Evolutionary conservation across 2,329 filamentous ascomycete species (phyloP).

Genomic region (Aspergillaceae sp.): DNA sequence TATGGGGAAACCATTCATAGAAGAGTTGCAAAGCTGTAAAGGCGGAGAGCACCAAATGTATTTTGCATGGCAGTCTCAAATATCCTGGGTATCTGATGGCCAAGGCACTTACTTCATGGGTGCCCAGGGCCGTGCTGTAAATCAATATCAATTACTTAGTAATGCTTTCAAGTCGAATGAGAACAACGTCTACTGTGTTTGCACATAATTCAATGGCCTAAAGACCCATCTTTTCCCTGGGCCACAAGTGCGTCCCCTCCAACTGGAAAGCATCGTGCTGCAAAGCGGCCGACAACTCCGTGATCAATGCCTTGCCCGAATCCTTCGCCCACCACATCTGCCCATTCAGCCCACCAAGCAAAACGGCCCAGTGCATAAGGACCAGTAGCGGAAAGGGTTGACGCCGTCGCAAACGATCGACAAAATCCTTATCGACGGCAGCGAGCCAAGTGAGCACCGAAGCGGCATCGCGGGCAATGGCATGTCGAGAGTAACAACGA

Average conservation of each 20-base stretch:
- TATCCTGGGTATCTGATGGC: too few species aligned
- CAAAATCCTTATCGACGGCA: slow-evolving; percentile 24
- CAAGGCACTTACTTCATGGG: too few species aligned
- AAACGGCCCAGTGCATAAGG: slow-evolving; percentile 29
- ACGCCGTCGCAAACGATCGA: slow-evolving; percentile 20
- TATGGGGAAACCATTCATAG: slow-evolving; percentile 7
- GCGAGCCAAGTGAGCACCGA: slow-evolving; percentile 29
- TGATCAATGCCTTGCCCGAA: slow-evolving; percentile 22
- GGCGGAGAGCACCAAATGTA: neutral
- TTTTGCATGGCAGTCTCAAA: neutral
- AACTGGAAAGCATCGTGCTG: slow-evolving; percentile 14
- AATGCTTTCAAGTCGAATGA: too few species aligned
- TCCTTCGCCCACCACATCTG: slow-evolving; percentile 28
- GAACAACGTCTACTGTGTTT: too few species aligned
- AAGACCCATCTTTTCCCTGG: slow-evolving; percentile 20
- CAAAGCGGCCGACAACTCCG: slow-evolving; percentile 18
- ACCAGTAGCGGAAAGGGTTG: slow-evolving; percentile 25
- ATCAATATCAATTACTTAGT: too few species aligned
- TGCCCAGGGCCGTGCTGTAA: too few species aligned
- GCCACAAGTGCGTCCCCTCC: slow-evolving; percentile 22
- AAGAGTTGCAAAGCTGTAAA: slow-evolving; percentile 14
- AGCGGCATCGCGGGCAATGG: slow-evolving; percentile 16
- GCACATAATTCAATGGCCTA: slow-evolving; percentile 1
- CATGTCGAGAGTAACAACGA: slow-evolving; percentile 21
- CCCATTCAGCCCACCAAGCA: slow-evolving; percentile 24